phyloP scores from a whole-genome alignment of 257 asterid genomes.

The Parsonsia alboflavescens region DNA sequence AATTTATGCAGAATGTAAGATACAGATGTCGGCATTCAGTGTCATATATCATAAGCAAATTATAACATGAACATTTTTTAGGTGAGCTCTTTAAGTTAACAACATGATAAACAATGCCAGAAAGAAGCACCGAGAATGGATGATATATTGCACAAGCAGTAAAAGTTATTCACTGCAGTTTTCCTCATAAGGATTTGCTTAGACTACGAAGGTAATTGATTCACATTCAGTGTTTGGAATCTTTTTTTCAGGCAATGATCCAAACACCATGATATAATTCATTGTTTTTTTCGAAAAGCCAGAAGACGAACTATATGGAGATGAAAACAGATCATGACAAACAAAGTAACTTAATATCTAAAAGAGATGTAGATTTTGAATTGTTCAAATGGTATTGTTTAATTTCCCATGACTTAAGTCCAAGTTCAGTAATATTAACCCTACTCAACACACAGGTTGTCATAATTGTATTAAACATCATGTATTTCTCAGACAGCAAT shows the following conservation, averaged over 20 bases:
- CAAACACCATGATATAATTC: not conserved
- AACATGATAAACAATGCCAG: not conserved
- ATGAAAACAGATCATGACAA: not conserved
- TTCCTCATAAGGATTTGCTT: not conserved
- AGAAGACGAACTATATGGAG: not conserved
- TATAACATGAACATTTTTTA: not conserved
- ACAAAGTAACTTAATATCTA: not conserved
- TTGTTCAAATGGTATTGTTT: not conserved
- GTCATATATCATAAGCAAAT: conserved; percentile 1
- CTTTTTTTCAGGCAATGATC: not conserved
- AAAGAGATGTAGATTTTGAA: no score
- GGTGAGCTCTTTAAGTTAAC: not conserved
- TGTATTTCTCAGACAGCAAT: not conserved
- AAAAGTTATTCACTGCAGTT: not conserved
- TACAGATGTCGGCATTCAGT: not conserved
- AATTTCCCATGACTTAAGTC: not conserved
- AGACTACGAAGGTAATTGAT: not conserved
- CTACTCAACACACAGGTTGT: not conserved
- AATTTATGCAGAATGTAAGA: not conserved
- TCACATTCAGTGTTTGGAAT: not conserved
- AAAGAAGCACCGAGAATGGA: not conserved
- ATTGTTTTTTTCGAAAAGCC: not conserved
- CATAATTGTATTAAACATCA: not conserved
- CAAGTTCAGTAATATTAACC: not conserved
- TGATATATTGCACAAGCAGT: not conserved